Conservation (phyloP, 257 asterid species). For the Solanum habrochaites region DNA sequence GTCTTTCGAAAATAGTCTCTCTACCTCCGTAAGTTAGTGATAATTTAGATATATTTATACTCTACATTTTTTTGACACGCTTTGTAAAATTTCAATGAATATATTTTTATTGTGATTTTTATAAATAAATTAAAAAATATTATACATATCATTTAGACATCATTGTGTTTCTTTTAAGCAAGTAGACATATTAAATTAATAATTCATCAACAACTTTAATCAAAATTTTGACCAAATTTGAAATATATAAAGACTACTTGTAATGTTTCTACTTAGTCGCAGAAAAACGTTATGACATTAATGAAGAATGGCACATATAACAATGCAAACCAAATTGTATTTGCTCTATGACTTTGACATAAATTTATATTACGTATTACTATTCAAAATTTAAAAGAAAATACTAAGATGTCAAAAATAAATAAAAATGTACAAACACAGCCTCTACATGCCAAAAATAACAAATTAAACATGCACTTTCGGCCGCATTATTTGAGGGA, state of each 20-base stretch:
- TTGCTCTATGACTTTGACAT: not conserved
- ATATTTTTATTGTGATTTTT: too few species aligned
- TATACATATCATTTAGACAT: not conserved
- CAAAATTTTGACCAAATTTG: not conserved
- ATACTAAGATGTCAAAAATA: not conserved
- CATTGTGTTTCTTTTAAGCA: not conserved
- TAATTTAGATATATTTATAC: too few species aligned
- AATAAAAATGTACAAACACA: not conserved
- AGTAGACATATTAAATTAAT: not conserved
- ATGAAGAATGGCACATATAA: not conserved
- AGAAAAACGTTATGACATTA: not conserved
- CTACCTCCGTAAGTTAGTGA: not conserved
- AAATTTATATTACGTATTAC: not conserved
- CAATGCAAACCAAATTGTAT: not conserved
- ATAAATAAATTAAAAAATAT: too few species aligned
- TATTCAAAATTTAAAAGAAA: not conserved
- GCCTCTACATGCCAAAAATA: not conserved
- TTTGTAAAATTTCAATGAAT: not conserved
- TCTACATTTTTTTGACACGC: fast-evolving
- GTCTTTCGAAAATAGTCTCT: not conserved
- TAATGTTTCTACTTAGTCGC: not conserved
- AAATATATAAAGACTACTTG: not conserved
- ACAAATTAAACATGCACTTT: not conserved
- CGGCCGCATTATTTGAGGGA: not conserved
- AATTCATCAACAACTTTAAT: not conserved